Percentiles rank a stretch among this genome's conserved stretches.
Evolutionary conservation across 2,329 filamentous ascomycete genomes (phyloP).

Genomic region (Ascochyta clinopodiicola): DNA sequence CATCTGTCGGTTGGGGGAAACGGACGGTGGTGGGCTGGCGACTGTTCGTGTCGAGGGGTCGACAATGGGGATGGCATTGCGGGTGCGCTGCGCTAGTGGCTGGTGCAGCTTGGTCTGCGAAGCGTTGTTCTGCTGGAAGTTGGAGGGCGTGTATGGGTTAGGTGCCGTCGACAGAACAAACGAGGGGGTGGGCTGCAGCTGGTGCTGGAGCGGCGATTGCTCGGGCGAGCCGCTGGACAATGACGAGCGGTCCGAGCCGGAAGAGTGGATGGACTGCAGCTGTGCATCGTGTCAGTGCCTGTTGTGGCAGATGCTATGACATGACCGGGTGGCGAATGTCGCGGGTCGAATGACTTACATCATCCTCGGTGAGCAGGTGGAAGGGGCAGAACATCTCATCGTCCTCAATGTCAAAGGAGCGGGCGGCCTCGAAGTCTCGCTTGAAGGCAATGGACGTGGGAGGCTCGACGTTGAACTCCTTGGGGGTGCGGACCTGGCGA

Average conservation of each 20-base stretch:
- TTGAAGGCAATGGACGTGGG: constrained; percentile 79
- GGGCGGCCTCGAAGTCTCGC: constrained; percentile 84
- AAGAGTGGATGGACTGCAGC: constrained; percentile 90
- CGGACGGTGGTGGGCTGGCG: constrained; percentile 82
- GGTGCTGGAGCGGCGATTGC: constrained; percentile 87
- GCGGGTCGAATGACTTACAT: constrained; percentile 65
- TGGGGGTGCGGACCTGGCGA: constrained; percentile 82
- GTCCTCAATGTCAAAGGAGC: constrained; percentile 94
- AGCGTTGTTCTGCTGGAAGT: constrained; percentile 62
- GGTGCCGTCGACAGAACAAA: constrained; percentile 72
- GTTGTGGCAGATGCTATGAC: constrained; percentile 30
- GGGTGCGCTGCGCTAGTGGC: constrained; percentile 83
- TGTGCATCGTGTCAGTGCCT: constrained; percentile 55
- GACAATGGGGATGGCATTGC: constrained; percentile 97
- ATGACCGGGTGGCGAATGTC: constrained; percentile 32
- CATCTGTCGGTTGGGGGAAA: constrained; percentile 69
- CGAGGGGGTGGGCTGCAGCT: constrained; percentile 72
- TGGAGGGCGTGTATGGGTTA: constrained; percentile 63
- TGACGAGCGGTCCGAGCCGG: constrained; percentile 89
- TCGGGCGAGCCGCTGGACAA: constrained; percentile 93
- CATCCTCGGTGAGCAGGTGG: constrained; percentile 86
- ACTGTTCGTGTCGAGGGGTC: constrained; percentile 93
- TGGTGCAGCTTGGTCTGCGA: constrained; percentile 85
- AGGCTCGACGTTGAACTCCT: constrained; percentile 79
- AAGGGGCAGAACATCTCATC: constrained; percentile 93